These are phyloP conservation scores for Pseudogymnoascus sp. DNA, from an alignment of 2,329 filamentous ascomycete species.

Conservation along the genomic window DNA sequence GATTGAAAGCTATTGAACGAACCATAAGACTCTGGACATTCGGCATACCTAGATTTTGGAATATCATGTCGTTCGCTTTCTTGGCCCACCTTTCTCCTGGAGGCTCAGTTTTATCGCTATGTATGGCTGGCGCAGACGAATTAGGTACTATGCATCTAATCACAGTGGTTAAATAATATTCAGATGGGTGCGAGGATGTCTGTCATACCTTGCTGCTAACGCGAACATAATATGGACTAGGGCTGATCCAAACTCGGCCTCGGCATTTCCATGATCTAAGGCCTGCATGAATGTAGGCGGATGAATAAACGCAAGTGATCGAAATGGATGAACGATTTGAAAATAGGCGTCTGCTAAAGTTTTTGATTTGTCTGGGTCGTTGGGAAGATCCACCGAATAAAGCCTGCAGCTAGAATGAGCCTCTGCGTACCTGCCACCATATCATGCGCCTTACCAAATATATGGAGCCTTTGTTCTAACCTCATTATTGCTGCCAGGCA, in stretches of 20 bases:
- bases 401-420: not conserved
- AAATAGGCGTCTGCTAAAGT: slow-evolving; percentile 9
- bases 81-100: not conserved
- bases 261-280: slow-evolving; percentile 10
- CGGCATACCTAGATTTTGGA: not conserved
- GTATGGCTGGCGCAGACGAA: not conserved
- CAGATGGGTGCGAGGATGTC: not conserved
- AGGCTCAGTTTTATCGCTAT: not conserved
- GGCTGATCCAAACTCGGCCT: not conserved
- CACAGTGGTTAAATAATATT: not conserved
- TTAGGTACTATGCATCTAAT: not conserved
- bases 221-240: slow-evolving; percentile 8
- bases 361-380: not conserved
- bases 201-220: not conserved
- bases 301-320: slow-evolving; percentile 14
- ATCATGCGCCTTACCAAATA: not conserved
- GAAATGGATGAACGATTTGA: slow-evolving; percentile 5
- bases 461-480: not conserved
- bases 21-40: not conserved
- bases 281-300: slow-evolving; percentile 15
- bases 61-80: not conserved
- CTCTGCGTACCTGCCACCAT: not conserved
- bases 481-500: not conserved
- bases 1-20: not conserved
- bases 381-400: not conserved